phyloP scores from a whole-genome alignment of 441 rosid species.

The Capsella rubella region DNA sequence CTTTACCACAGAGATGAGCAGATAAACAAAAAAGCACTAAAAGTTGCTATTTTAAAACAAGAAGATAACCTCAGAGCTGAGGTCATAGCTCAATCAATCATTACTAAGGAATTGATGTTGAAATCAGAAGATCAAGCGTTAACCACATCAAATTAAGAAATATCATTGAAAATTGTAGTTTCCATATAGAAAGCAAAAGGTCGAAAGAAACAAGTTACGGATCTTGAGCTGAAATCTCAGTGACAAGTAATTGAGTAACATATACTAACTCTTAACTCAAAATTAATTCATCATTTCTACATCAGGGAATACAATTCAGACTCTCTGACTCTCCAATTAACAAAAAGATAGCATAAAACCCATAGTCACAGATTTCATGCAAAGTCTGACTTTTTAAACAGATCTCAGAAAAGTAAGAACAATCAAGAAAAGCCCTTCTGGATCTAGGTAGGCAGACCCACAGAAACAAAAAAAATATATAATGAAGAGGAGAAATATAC shows the following conservation, averaged over 20 bases:
- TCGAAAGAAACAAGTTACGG: slow-evolving; percentile 12
- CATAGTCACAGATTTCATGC: slow-evolving; percentile 29
- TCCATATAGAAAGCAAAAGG: slow-evolving; percentile 6
- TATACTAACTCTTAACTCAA: background rate
- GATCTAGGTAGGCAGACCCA: slow-evolving; percentile 50
- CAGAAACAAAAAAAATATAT: background rate
- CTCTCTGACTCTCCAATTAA: slow-evolving; percentile 18
- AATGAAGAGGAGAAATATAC: slow-evolving; percentile 39
- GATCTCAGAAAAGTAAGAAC: slow-evolving; percentile 53
- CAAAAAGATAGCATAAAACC: background rate
- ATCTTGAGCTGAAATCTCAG: slow-evolving; percentile 34
- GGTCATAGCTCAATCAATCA: slow-evolving; percentile 14
- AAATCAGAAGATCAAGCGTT: slow-evolving; percentile 4
- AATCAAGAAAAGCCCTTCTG: slow-evolving; percentile 38
- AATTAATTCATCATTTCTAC: slow-evolving; percentile 19
- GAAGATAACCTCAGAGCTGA: slow-evolving; percentile 13
- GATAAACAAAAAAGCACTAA: slow-evolving; percentile 6
- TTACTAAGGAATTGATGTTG: background rate
- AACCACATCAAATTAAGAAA: slow-evolving; percentile 1
- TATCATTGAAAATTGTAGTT: background rate
- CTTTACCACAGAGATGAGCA: slow-evolving; percentile 12
- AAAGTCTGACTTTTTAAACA: slow-evolving; percentile 21
- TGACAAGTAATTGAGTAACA: slow-evolving; percentile 15
- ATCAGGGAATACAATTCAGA: slow-evolving; percentile 22
- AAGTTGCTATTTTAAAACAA: slow-evolving; percentile 17